A percentile compares a stretch with the other conserved stretches of the same genome.
Conservation (phyloP, 345 rosid genomes). For the Arabidopsis arenosa region DNA sequence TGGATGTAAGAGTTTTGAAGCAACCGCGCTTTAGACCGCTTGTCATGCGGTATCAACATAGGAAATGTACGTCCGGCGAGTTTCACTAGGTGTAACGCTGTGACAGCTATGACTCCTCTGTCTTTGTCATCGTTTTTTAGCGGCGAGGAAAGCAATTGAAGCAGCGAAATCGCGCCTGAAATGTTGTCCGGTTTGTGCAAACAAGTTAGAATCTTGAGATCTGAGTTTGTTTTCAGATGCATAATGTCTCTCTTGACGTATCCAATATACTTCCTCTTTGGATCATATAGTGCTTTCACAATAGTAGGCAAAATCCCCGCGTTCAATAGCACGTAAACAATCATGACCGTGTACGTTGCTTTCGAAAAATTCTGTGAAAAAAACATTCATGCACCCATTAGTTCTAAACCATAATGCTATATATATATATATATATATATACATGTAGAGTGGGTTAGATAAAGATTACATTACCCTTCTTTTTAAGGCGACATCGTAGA, state of each 20-base stretch:
- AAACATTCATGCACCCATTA: not conserved
- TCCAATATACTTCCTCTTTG: slow-evolving; percentile 56
- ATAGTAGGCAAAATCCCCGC: slow-evolving; percentile 44
- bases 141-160: slow-evolving; percentile 39
- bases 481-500: not conserved
- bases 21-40: slow-evolving; percentile 18
- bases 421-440: not conserved
- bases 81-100: slow-evolving; percentile 58
- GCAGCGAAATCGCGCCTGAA: slow-evolving; percentile 38
- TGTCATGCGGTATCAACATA: slow-evolving; percentile 53
- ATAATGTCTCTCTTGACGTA: slow-evolving; percentile 51
- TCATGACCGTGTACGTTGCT: slow-evolving; percentile 39
- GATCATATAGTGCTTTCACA: slow-evolving; percentile 54
- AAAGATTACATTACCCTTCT: slow-evolving; percentile 27
- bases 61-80: slow-evolving; percentile 58
- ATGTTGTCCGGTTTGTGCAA: slow-evolving; percentile 57
- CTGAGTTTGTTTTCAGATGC: slow-evolving; percentile 39
- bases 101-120: slow-evolving; percentile 47
- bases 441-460: not conserved
- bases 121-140: slow-evolving; percentile 31
- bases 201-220: slow-evolving; percentile 58
- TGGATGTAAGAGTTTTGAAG: slow-evolving; percentile 41
- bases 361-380: slow-evolving; percentile 28
- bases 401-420: not conserved
- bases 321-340: slow-evolving; percentile 21